Conservation (phyloP, 331 rosid species). For the Pyracantha coccinea region DNA sequence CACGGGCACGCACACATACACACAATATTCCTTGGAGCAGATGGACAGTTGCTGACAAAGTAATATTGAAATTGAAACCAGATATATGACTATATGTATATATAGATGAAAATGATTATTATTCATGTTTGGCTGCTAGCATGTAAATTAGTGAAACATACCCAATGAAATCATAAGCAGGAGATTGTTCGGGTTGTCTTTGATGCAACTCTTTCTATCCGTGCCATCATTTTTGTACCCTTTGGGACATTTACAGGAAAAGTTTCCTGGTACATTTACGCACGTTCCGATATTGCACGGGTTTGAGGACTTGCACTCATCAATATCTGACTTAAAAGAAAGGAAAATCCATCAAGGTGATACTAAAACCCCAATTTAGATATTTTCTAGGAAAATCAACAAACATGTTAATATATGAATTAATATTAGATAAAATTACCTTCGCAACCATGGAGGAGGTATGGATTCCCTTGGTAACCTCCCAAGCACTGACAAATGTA, state of each 20-base stretch:
- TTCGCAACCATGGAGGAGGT: conserved; percentile 5
- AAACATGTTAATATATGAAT: too few relatives aligned
- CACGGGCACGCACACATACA: too few relatives aligned
- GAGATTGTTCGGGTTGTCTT: neutral
- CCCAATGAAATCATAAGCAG: neutral
- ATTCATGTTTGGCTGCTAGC: neutral
- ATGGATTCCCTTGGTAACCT: conserved; percentile 18
- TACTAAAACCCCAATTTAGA: neutral
- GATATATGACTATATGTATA: neutral
- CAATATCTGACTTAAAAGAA: neutral
- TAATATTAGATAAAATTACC: neutral
- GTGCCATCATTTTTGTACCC: neutral
- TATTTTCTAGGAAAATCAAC: neutral
- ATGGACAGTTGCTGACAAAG: neutral
- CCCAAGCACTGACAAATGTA: conserved; percentile 7
- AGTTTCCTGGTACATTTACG: neutral
- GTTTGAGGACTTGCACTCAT: conserved; percentile 2
- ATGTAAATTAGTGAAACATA: neutral
- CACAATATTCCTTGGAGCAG: too few relatives aligned
- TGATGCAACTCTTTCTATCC: neutral
- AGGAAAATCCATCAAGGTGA: neutral
- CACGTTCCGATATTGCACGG: neutral
- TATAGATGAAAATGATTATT: neutral
- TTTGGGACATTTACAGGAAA: neutral
- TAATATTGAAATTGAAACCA: neutral